Percentiles rank a stretch among this genome's conserved stretches.
These are phyloP conservation scores for Aleurites moluccanus DNA, from an alignment of 441 rosid species.

Conservation along the genomic window DNA sequence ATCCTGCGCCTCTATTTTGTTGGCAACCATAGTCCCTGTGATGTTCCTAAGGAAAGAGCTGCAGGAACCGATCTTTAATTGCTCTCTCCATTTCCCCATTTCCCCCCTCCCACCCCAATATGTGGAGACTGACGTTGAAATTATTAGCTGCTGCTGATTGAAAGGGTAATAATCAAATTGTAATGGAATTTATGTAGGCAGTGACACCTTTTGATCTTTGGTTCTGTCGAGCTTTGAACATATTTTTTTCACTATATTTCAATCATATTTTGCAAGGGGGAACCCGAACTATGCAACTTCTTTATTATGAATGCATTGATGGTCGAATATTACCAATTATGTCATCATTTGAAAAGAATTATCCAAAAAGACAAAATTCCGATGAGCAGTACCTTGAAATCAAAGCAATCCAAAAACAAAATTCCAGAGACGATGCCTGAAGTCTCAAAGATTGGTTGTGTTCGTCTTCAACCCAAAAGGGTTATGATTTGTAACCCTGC, in stretches of 20 bases:
- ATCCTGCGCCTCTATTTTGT: conserved; percentile 15
- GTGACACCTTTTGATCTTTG: not conserved
- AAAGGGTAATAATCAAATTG: not conserved
- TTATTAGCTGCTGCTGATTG: not conserved
- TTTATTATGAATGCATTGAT: not conserved
- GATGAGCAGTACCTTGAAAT: too few relatives aligned
- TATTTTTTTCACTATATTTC: not conserved
- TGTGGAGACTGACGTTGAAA: not conserved
- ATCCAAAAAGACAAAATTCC: too few relatives aligned
- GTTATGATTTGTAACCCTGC: too few relatives aligned
- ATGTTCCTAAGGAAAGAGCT: conserved; percentile 11
- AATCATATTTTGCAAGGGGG: not conserved
- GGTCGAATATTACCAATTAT: not conserved
- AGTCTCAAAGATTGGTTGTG: too few relatives aligned
- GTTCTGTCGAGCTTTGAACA: not conserved
- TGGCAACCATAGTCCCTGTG: not conserved
- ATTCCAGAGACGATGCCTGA: too few relatives aligned
- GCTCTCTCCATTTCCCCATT: not conserved
- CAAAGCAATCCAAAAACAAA: too few relatives aligned
- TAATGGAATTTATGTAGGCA: conserved; percentile 2
- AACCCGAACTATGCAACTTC: not conserved
- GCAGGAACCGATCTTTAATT: conserved; percentile 14
- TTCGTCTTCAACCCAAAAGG: too few relatives aligned
- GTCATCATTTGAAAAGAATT: not conserved
- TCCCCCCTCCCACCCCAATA: too few relatives aligned